These are phyloP conservation scores for Scleromitrula shiraiana DNA, from an alignment of 2,329 filamentous ascomycete species.

Conservation along the genomic window DNA sequence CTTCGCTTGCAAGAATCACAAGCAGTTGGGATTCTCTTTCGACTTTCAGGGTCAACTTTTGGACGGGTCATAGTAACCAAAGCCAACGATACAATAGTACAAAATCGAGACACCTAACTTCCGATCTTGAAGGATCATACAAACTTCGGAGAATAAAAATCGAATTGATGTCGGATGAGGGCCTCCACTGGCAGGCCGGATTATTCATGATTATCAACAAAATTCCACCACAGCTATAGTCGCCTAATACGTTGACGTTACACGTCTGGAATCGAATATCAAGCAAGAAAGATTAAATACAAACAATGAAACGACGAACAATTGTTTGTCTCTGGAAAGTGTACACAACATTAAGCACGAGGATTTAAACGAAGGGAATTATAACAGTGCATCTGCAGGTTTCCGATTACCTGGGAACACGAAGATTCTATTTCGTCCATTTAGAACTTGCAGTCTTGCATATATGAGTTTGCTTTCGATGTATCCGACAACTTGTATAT, in stretches of 20 bases:
- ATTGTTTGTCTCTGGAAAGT: not conserved
- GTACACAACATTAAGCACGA: not conserved
- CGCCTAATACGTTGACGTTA: too few species aligned
- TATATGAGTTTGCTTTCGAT: too few species aligned
- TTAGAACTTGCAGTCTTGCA: too few species aligned
- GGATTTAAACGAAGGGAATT: not conserved
- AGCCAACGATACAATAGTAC: not conserved
- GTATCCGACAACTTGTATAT: too few species aligned
- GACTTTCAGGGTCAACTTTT: not conserved
- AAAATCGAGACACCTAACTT: not conserved
- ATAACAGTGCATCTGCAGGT: not conserved
- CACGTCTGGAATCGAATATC: too few species aligned
- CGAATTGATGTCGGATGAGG: not conserved
- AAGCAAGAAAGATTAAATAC: not conserved
- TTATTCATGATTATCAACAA: not conserved
- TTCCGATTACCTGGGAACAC: not conserved
- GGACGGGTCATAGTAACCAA: not conserved
- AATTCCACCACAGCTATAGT: too few species aligned
- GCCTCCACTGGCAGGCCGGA: not conserved
- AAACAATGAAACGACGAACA: not conserved
- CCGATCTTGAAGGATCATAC: not conserved
- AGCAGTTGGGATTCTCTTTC: not conserved
- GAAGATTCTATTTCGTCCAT: too few species aligned
- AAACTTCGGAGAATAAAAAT: not conserved
- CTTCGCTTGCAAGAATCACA: not conserved